Evolutionary conservation across 140 eudicot species (phyloP).

Genomic region (Senecio squalidus): DNA sequence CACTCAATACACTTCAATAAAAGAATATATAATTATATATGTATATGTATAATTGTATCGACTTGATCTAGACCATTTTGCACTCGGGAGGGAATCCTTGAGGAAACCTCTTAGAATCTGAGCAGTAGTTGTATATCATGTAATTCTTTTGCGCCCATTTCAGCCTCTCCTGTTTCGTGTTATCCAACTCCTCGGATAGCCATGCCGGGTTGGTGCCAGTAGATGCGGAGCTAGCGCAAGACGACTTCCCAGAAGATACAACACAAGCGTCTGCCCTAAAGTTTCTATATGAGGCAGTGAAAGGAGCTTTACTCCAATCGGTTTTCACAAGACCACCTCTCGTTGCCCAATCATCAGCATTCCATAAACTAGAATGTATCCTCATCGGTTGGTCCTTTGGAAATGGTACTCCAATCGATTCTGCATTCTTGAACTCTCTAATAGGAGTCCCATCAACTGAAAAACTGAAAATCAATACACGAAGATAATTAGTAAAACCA

Average conservation of each 20-base stretch:
- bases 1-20: too few species aligned
- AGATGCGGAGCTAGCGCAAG: constrained; percentile 23
- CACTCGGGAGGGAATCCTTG: constrained; percentile 59
- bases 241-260: constrained; percentile 43
- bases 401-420: constrained; percentile 41
- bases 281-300: constrained; percentile 54
- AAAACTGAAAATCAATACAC: constrained; percentile 29
- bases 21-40: too few species aligned
- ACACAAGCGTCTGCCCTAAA: constrained; percentile 50
- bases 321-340: constrained; percentile 60
- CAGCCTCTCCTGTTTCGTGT: constrained; percentile 32
- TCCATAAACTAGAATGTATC: constrained; percentile 60
- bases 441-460: constrained; percentile 62
- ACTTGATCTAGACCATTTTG: too few species aligned
- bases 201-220: constrained; percentile 21
- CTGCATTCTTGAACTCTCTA: constrained; percentile 53
- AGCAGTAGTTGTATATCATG: constrained; percentile 67
- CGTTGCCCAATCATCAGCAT: constrained; percentile 71
- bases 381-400: constrained; percentile 59
- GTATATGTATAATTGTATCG: too few species aligned
- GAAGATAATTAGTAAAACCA: neutral
- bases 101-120: constrained; percentile 49
- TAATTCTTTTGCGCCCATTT: constrained; percentile 44
- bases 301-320: constrained; percentile 65
- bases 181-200: constrained; percentile 34